Conservation (phyloP, 2,329 filamentous ascomycete species). For the Microdochium bolleyi region DNA sequence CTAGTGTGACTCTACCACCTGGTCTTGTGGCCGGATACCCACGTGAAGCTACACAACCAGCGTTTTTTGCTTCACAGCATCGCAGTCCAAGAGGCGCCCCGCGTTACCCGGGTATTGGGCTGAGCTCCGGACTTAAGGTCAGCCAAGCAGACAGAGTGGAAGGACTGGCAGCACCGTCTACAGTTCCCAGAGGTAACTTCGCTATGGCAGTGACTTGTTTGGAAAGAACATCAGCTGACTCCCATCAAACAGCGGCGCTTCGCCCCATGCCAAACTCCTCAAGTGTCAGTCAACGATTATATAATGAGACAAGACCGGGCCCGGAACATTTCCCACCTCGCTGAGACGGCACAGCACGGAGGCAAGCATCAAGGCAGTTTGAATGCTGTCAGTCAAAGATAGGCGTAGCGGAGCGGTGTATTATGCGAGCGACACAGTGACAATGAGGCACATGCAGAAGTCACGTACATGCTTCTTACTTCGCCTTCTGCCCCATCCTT, state of each 20-base stretch:
- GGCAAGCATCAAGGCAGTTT: no score
- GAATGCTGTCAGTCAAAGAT: no score
- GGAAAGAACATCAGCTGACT: background rate
- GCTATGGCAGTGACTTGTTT: no score
- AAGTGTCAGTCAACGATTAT: background rate
- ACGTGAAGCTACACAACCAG: background rate
- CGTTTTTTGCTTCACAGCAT: background rate
- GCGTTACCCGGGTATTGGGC: background rate
- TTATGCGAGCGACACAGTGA: no score
- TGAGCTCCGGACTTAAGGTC: background rate
- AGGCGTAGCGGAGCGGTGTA: no score
- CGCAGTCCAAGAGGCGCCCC: background rate
- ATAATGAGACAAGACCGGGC: background rate
- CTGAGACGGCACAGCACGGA: background rate
- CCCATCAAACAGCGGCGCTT: background rate
- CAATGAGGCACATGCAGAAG: no score
- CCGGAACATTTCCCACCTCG: background rate
- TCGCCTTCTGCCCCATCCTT: no score
- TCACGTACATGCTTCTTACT: no score
- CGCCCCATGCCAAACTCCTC: background rate
- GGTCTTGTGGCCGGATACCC: constrained; percentile 18
- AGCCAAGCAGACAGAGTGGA: background rate
- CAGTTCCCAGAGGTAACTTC: background rate
- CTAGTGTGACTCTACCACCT: constrained; percentile 20
- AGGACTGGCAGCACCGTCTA: background rate